Evolutionary conservation across 2,329 filamentous ascomycete species (phyloP).

Genomic region (Diaporthe citri): DNA sequence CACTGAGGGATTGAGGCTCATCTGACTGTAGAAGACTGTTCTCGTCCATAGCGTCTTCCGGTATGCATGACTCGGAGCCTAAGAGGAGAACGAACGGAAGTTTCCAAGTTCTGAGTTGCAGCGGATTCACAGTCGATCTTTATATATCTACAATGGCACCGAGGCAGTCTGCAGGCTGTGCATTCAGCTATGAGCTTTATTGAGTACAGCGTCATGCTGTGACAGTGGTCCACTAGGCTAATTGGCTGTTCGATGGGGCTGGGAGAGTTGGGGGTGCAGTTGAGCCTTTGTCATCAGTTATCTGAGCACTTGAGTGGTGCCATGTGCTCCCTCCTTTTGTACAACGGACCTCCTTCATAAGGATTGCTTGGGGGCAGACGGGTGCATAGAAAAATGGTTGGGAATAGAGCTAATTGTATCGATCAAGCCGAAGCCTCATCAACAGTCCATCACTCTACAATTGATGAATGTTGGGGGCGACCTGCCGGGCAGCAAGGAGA

Average conservation of each 20-base stretch:
- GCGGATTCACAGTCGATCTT: background rate
- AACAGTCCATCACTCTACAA: background rate
- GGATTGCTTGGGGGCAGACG: background rate
- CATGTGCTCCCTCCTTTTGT: background rate
- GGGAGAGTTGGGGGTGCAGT: background rate
- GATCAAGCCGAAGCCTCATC: no score
- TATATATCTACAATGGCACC: background rate
- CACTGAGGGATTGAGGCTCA: background rate
- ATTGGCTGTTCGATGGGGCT: background rate
- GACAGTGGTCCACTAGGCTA: background rate
- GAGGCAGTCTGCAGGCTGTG: background rate
- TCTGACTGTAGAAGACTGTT: background rate
- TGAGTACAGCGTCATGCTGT: background rate
- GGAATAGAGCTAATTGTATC: no score
- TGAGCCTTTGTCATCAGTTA: background rate
- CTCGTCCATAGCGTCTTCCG: background rate
- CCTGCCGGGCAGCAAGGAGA: background rate
- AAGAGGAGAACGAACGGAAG: background rate
- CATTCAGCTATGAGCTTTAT: background rate
- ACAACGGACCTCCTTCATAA: background rate
- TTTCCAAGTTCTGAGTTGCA: background rate
- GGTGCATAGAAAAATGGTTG: no score
- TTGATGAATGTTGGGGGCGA: background rate
- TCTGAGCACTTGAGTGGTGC: background rate
- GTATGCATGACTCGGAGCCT: background rate